Evolutionary conservation across 371 early-diverging fungal species (phyloP), one percentile per base, ranked within the genome.

Genomic region (Amoeboaphelidium protococcarum): DNA sequence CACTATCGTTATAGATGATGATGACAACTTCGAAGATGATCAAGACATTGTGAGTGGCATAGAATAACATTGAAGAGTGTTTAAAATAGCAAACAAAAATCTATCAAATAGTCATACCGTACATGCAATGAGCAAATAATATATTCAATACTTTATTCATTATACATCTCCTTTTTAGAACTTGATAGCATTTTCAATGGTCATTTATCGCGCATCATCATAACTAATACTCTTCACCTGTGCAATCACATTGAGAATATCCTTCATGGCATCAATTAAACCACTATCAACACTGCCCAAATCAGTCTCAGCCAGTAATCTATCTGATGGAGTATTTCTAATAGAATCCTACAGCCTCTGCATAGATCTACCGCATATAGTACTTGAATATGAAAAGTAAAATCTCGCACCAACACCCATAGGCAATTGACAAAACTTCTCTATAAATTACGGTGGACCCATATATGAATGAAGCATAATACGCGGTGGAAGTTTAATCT

Each of bases 391-490:
- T 0, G 72, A 71, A 31, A 80, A 72, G 52, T 72, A 83, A 23
- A 71, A 54, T 3, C 58, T 53, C 12, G 42, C 19, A 1, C 59
- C 56, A 25, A 60, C 46, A 16, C 54, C 44, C 48, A 16, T 2
- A 12, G 54, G 55, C 31, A 74, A 54, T n/a, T 65, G 60, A 0
- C 72, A 27, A 42, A 86, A 73, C 16, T 68, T 62, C 26, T 66
- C 63, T n/a, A 75, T 52, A 13, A 74, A 67, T 47, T 78, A 84
- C 16, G 72, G 59, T 21, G 81, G 76, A 10, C 82, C 88, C 2
- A 75, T 72, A 54, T 67, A 89, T 6, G 87, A 86, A 54, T 89
- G 90, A 41, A 85, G 58, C 59, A 82, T 82, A 25, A 88, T 62
- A 24, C 67, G 59, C 1, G 73, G 74, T 2, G 75, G 77, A 40